Evolutionary conservation across 2,329 filamentous ascomycete genomes (phyloP).

Genomic region (Stagonosporopsis tanaceti): DNA sequence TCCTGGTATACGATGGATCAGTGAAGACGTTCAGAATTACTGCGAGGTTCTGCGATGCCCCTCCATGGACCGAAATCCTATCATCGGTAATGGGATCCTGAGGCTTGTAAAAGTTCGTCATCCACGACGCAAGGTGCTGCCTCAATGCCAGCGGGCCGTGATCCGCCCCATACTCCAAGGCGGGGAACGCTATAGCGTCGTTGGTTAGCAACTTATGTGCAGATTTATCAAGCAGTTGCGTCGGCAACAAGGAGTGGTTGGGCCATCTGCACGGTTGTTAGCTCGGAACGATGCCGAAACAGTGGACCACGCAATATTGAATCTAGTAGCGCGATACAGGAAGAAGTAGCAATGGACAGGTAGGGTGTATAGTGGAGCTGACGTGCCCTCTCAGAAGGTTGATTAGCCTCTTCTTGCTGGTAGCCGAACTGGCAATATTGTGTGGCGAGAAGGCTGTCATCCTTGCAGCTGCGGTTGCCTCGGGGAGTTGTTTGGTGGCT

Average conservation of each 20-base stretch:
- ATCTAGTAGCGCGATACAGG: slow-evolving; percentile 11
- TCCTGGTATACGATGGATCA: slow-evolving; percentile 76
- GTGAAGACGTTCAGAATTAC: slow-evolving; percentile 81
- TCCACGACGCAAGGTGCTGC: slow-evolving; percentile 75
- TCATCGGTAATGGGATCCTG: slow-evolving; percentile 56
- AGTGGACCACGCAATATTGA: slow-evolving; percentile 28
- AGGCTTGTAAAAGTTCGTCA: slow-evolving; percentile 68
- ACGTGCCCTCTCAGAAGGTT: slow-evolving; percentile 48
- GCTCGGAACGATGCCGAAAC: slow-evolving; percentile 20
- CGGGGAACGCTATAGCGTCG: slow-evolving; percentile 65
- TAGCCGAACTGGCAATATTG: slow-evolving; percentile 40
- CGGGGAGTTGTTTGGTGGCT: slow-evolving; percentile 9
- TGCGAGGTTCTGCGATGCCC: slow-evolving; percentile 83
- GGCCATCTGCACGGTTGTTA: slow-evolving; percentile 67
- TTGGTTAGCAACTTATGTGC: slow-evolving; percentile 68
- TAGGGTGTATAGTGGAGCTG: slow-evolving; percentile 22
- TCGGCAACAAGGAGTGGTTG: slow-evolving; percentile 69
- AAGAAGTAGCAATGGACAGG: slow-evolving; percentile 10
- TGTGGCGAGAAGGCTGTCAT: slow-evolving; percentile 41
- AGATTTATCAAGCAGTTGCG: slow-evolving; percentile 67
- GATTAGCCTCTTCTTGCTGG: slow-evolving; percentile 44
- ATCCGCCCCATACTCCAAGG: slow-evolving; percentile 82
- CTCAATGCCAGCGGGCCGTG: slow-evolving; percentile 63
- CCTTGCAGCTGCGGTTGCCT: slow-evolving; percentile 16
- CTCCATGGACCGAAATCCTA: slow-evolving; percentile 82